These are phyloP conservation scores for Neonectria sp. DNA, from an alignment of 2,329 filamentous ascomycete species.

Conservation along the genomic window DNA sequence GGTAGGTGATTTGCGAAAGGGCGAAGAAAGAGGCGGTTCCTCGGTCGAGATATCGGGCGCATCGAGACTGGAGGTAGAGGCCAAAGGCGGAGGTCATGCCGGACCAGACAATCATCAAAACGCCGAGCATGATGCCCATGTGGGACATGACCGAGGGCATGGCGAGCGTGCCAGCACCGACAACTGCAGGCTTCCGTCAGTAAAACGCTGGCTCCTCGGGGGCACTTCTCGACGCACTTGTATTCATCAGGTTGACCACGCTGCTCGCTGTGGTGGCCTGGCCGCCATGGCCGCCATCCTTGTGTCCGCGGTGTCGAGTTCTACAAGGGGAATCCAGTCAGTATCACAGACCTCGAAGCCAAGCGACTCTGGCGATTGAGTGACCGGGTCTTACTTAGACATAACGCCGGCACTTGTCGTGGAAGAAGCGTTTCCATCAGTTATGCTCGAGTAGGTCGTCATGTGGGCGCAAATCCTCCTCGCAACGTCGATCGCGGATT, in stretches of 20 bases:
- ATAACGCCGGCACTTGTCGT: constrained; percentile 61
- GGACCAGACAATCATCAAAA: constrained; percentile 91
- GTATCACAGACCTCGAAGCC: constrained; percentile 20
- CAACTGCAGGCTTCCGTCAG: constrained; percentile 69
- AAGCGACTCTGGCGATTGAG: constrained; percentile 26
- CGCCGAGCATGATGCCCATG: constrained; percentile 91
- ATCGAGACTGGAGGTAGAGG: constrained; percentile 93
- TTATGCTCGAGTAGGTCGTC: constrained; percentile 69
- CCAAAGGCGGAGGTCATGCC: constrained; percentile 91
- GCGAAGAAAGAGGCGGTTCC: constrained; percentile 94
- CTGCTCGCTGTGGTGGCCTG: constrained; percentile 92
- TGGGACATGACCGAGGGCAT: constrained; percentile 97
- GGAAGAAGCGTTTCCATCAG: constrained; percentile 63
- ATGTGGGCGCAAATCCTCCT: constrained; percentile 51
- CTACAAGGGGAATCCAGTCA: constrained; percentile 51
- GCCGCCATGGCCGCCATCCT: constrained; percentile 77
- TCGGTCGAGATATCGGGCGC: constrained; percentile 92
- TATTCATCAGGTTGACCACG: constrained; percentile 96
- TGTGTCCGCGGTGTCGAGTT: constrained; percentile 75
- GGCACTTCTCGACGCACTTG: constrained; percentile 73
- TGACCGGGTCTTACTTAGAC: constrained; percentile 59
- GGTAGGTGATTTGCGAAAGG: constrained; percentile 96
- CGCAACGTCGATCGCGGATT: constrained; percentile 11
- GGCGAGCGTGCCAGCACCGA: constrained; percentile 93
- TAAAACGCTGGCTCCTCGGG: constrained; percentile 28